A percentile compares a stretch with the other conserved stretches of the same genome.
phyloP scores from a whole-genome alignment of 352 stramenopile genomes.

The Paralagenidium karlingii region DNA sequence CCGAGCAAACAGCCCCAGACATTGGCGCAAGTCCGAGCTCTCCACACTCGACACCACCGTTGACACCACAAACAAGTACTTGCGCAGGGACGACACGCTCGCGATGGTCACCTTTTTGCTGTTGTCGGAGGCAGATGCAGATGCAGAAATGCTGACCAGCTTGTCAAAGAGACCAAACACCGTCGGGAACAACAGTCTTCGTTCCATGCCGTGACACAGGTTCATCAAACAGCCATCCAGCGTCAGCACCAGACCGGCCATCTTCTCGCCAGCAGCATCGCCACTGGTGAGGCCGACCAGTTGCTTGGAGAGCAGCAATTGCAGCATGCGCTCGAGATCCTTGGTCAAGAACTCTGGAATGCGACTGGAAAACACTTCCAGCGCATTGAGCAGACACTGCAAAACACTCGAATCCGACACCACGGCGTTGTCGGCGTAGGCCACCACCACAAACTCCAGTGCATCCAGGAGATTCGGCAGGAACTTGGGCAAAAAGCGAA shows the following conservation, averaged over 20 bases:
- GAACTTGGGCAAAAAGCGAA: slow-evolving; percentile 73
- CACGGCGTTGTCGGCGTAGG: slow-evolving; percentile 5
- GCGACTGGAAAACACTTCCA: slow-evolving; percentile 76
- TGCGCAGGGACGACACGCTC: slow-evolving; percentile 1
- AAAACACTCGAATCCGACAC: slow-evolving; percentile 10
- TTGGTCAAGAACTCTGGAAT: slow-evolving; percentile 72
- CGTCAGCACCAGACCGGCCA: no score
- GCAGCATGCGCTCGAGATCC: slow-evolving; percentile 51
- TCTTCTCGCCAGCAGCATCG: not conserved
- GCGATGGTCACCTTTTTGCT: no score
- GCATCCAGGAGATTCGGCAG: slow-evolving; percentile 62
- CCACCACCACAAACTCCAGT: slow-evolving; percentile 17
- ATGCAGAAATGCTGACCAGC: slow-evolving; percentile 57
- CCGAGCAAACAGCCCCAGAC: slow-evolving; percentile 60
- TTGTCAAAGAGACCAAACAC: slow-evolving; percentile 56
- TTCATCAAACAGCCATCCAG: slow-evolving; percentile 55
- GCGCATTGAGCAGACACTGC: slow-evolving; percentile 44
- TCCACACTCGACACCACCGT: slow-evolving; percentile 46
- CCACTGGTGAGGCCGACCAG: slow-evolving; percentile 6
- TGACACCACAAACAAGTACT: slow-evolving; percentile 24
- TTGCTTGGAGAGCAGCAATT: slow-evolving; percentile 26
- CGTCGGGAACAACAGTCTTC: slow-evolving; percentile 59
- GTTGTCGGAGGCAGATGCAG: no score
- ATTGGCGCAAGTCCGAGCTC: slow-evolving; percentile 31
- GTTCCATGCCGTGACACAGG: slow-evolving; percentile 52